A percentile compares a stretch with the other conserved stretches of the same genome.
These are phyloP conservation scores for Knoxdaviesia capensis DNA, from an alignment of 2,329 filamentous ascomycete genomes.

Conservation along the genomic window DNA sequence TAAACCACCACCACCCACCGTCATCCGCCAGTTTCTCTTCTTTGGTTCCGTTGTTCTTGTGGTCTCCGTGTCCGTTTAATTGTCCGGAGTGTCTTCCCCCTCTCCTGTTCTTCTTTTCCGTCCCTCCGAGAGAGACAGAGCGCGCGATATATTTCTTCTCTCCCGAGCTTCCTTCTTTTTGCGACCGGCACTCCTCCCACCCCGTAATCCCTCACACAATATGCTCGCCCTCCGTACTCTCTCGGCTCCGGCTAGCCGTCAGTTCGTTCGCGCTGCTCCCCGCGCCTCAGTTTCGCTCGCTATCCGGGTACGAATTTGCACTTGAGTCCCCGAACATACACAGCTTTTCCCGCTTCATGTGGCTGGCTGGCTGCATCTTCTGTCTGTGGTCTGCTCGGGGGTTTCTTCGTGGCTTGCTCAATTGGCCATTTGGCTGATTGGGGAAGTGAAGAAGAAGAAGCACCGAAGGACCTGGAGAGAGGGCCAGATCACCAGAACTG, in stretches of 20 bases:
- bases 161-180: too few species aligned
- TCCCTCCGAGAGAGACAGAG: too few species aligned
- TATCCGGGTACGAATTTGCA: conserved; percentile 31
- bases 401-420: neutral
- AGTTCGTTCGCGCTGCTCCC: conserved; percentile 54
- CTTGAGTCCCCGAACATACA: conserved; percentile 2
- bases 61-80: too few species aligned
- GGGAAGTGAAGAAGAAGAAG: neutral
- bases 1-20: too few species aligned
- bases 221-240: conserved; percentile 75
- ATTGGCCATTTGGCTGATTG: neutral
- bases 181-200: too few species aligned
- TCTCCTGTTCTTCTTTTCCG: too few species aligned
- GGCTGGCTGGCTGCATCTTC: conserved; percentile 1
- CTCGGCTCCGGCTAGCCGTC: conserved; percentile 53
- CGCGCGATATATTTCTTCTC: conserved; percentile 4
- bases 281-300: conserved; percentile 28
- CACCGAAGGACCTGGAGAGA: neutral
- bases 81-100: too few species aligned
- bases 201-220: conserved; percentile 19
- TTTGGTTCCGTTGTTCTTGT: too few species aligned
- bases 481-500: too few species aligned
- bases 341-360: neutral
- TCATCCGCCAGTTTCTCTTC: too few species aligned
- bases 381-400: neutral